phyloP scores from a whole-genome alignment of 2,329 filamentous ascomycete species.

The Pseudocercospora ulei region DNA sequence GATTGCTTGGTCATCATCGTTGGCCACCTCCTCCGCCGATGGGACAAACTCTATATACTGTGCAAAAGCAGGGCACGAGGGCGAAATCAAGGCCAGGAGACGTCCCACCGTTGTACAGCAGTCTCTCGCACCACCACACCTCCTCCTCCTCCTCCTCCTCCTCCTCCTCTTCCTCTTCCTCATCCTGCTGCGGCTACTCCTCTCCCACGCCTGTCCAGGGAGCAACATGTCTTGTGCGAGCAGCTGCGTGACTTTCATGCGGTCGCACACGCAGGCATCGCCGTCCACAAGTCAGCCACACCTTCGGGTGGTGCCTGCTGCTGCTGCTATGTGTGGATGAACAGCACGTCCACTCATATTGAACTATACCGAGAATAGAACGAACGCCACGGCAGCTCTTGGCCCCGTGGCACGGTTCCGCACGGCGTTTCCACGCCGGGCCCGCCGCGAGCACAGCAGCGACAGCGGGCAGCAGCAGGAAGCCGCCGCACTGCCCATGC shows the following conservation, averaged over 20 bases:
- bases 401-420: conserved; percentile 5
- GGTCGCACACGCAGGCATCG: conserved; percentile 3
- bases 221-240: not conserved
- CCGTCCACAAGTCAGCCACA: not conserved
- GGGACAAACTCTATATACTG: conserved; percentile 1
- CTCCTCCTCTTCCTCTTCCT: no score
- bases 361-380: conserved; percentile 4
- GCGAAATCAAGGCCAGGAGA: conserved; percentile 5
- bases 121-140: conserved; percentile 1
- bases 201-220: not conserved
- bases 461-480: conserved; percentile 3
- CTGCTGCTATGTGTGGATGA: conserved; percentile 2
- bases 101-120: conserved; percentile 5
- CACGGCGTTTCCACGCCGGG: conserved; percentile 3
- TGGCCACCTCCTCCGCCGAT: not conserved
- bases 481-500: conserved; percentile 4
- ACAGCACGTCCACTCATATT: conserved; percentile 1
- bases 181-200: no score
- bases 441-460: conserved; percentile 2
- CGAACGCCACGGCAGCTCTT: conserved; percentile 1
- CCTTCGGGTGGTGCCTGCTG: not conserved
- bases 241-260: not conserved
- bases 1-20: conserved; percentile 4
- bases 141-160: not conserved
- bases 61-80: conserved; percentile 4